Base-by-base conservation (phyloP, 2,329 filamentous ascomycete species). In the Aspergillus sojae region DNA sequence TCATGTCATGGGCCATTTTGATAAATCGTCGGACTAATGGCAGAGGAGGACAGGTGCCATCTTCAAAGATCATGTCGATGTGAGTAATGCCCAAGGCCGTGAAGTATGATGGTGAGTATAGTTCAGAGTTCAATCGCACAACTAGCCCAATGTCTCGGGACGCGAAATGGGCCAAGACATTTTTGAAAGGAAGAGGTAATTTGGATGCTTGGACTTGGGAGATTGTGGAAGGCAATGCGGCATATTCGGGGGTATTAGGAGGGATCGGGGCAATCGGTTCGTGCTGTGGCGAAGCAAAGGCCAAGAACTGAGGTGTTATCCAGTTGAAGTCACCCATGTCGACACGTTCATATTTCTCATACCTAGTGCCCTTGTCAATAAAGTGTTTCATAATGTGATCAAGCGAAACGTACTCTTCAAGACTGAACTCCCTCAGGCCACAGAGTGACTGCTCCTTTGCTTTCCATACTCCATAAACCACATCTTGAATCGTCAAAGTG, bases 291-390 rank as follows among this genome's bases (percentile, higher is more conserved):
- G 94, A 98, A 52, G 95, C 95, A 77, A 99, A 98, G 26, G 95
- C 95, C 58, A 99, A 86, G 81, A 99, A 99, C 74, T 94, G 85
- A 10, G 94, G 94, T 6, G 94, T 96, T 63, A 99, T 87, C 95
- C 95, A 99, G 86, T 99, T 99, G 90, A 99, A 99, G 81, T 99
- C 95, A 67, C 95, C 95, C 84, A 97, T 93, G 77, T 99, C 95
- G 23, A 99, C 95, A 63, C 95, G 88, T 82, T 99, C 95, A 72
- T 88, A 99, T 76, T 88, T 91, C 81, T 99, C 95, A 77, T 99
- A 99, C 65, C 86, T 88, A 62, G n/a, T 39, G 16, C 12, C 14
- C 12, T 19, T n/a, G 46, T 77, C 32, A 70, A 68, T 43, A 52
- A 43, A 43, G 4, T 10, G 16, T 32, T n/a, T 34, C 39, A 4